Base-by-base conservation (phyloP, 2,329 filamentous ascomycete species). In the Trichoderma semiorbis region DNA sequence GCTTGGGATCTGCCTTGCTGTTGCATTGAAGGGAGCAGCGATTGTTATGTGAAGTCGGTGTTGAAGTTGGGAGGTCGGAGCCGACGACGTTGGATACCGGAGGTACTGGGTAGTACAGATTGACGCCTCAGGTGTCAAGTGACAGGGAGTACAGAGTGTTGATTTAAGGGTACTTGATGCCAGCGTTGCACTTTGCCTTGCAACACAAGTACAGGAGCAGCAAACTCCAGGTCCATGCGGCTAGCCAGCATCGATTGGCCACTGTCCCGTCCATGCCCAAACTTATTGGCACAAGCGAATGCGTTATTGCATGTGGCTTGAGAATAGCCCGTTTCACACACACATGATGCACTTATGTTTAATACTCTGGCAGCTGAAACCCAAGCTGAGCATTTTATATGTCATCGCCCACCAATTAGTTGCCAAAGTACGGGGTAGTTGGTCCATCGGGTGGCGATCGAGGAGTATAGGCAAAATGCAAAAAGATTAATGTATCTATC, bases 301-400 rank as follows among this genome's bases (percentile, higher is more conserved):
- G 39, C 62, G 39, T 65, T 65, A 55, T 66, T 36, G 63, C 47
- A 55, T 66, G 63, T 66, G 63, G 63, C 63, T 55, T 66, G 63
- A 16, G 16, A 39, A 66, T 66, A 66, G 47, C 63, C 47, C 47
- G 63, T 55, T 66, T 66, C 32, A 57, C 14, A 36, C 14, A 36
- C 16, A 30, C 62, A 65, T 26, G 39, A 65, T 34, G 63, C 28
- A 16, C 5, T 7, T 3, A 36, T 36, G 34, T 14, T 36, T 4
- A 26, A n/a, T 21, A 26, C 16, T 26, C 14, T 12, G 7, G 11
- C 2, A n/a, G 28, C 32, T 32, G 28, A 60, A 60, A n/a, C 36
- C 36, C 21, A n/a, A 64, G 60, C 34, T 47, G 34, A n/a, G 34
- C 21, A 47, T 24, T 24, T 43, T 8, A 47, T 12, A n/a, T 24